Percentiles rank a stretch among this genome's conserved stretches.
phyloP scores from a whole-genome alignment of 2,329 filamentous ascomycete species.

The Diaporthe australafricana region DNA sequence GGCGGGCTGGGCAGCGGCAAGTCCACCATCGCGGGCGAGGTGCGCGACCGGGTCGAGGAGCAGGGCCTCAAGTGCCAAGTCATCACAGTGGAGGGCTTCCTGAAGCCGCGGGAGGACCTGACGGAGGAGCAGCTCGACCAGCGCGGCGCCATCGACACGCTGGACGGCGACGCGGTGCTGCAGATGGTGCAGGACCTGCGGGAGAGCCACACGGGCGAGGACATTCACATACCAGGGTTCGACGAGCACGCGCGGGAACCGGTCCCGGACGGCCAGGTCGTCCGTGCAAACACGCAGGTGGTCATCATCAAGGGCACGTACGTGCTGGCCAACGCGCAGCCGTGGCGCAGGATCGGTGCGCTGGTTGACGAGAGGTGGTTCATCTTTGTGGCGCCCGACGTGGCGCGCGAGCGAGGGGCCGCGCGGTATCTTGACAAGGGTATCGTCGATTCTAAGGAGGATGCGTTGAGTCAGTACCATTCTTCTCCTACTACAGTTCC shows the following conservation, averaged over 20 bases:
- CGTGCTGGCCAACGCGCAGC: conserved; percentile 6
- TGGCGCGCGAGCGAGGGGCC: conserved; percentile 20
- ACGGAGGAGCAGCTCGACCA: conserved; percentile 1
- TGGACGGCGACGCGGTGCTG: conserved; percentile 23
- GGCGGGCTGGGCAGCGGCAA: conserved; percentile 20
- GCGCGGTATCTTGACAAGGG: conserved; percentile 12
- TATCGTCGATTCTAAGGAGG: conserved; percentile 11
- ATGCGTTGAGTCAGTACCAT: no score
- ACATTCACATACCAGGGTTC: conserved; percentile 2
- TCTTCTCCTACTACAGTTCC: no score
- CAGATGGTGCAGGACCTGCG: conserved; percentile 16
- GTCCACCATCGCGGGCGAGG: conserved; percentile 8
- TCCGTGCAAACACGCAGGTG: neutral
- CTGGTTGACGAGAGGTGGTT: conserved; percentile 17
- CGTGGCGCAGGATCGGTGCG: conserved; percentile 6
- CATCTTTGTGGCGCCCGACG: conserved; percentile 4
- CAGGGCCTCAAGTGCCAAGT: conserved; percentile 8
- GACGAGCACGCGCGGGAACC: conserved; percentile 19
- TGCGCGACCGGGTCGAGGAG: conserved; percentile 16
- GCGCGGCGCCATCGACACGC: conserved; percentile 12
- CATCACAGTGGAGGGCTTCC: conserved; percentile 10
- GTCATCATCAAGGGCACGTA: conserved; percentile 24
- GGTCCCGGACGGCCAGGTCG: neutral
- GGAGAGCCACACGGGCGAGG: neutral
- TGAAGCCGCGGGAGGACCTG: neutral